Conservation (phyloP, 2,329 filamentous ascomycete genomes). For the Fusarium xylarioides region DNA sequence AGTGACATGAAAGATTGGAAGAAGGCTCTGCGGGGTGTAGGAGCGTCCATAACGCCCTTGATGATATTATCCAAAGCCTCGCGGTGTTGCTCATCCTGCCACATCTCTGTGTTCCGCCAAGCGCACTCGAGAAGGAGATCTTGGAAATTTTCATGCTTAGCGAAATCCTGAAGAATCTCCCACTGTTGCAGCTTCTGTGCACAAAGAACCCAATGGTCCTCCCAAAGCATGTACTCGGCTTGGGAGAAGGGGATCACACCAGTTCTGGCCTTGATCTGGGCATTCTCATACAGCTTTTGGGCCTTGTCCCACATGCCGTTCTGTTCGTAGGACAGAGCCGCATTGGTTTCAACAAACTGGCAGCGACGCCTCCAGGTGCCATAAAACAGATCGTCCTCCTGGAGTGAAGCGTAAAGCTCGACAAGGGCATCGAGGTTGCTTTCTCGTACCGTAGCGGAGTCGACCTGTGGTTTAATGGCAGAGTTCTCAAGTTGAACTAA, state of each 20-base stretch:
- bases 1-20: constrained; percentile 99
- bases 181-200: constrained; percentile 98
- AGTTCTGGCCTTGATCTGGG: constrained; percentile 95
- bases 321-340: constrained; percentile 96
- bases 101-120: constrained; percentile 95
- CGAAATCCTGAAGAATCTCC: constrained; percentile 97
- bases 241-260: constrained; percentile 96
- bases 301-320: constrained; percentile 99
- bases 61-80: constrained; percentile 93
- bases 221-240: constrained; percentile 98
- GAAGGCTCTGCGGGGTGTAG: constrained; percentile 91
- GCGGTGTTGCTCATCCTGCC: constrained; percentile 85
- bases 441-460: constrained; percentile 85
- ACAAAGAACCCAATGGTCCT: constrained; percentile 98
- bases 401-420: constrained; percentile 87
- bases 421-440: constrained; percentile 97
- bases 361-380: constrained; percentile 95
- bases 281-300: constrained; percentile 94
- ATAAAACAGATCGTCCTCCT: constrained; percentile 97
- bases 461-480: constrained; percentile 83
- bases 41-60: constrained; percentile 97
- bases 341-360: constrained; percentile 97
- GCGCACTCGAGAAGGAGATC: constrained; percentile 94
- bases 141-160: constrained; percentile 98
- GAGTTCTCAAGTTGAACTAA: constrained; percentile 89